Conservation (phyloP, 2,329 filamentous ascomycete species). For the Elsinoe batatas region DNA sequence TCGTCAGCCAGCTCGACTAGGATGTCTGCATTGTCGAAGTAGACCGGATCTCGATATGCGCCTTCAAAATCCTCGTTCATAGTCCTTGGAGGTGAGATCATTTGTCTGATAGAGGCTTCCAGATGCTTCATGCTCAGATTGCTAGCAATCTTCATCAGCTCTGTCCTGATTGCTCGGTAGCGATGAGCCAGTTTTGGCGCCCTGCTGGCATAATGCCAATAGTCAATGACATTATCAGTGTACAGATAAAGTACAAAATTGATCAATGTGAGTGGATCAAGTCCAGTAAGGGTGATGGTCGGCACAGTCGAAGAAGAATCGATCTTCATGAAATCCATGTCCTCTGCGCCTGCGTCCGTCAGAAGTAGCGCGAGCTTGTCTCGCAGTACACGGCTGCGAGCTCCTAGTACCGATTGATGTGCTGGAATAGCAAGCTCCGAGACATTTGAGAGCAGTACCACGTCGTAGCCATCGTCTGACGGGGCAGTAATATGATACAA, state of each 20-base stretch:
- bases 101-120: slow-evolving; percentile 67
- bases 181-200: slow-evolving; percentile 56
- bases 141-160: slow-evolving; percentile 78
- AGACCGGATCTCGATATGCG: slow-evolving; percentile 58
- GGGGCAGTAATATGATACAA: slow-evolving; percentile 10
- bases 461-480: slow-evolving; percentile 34
- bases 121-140: slow-evolving; percentile 60
- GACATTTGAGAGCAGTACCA: slow-evolving; percentile 42
- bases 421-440: slow-evolving; percentile 67
- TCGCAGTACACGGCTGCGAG: slow-evolving; percentile 61
- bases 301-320: slow-evolving; percentile 45
- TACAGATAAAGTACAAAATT: slow-evolving; percentile 76
- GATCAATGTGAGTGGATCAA: slow-evolving; percentile 70
- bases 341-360: slow-evolving; percentile 46
- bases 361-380: slow-evolving; percentile 40
- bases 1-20: slow-evolving; percentile 67
- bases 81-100: slow-evolving; percentile 54
- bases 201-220: slow-evolving; percentile 71
- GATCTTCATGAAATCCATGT: slow-evolving; percentile 26
- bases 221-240: slow-evolving; percentile 67
- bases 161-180: slow-evolving; percentile 69
- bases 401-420: slow-evolving; percentile 71
- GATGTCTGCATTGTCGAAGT: slow-evolving; percentile 72
- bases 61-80: slow-evolving; percentile 60
- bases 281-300: slow-evolving; percentile 54